A percentile compares a stretch with the other conserved stretches of the same genome.
These are phyloP conservation scores for Skeletonema costatum DNA, from an alignment of 108 stramenopile species.

Conservation along the genomic window DNA sequence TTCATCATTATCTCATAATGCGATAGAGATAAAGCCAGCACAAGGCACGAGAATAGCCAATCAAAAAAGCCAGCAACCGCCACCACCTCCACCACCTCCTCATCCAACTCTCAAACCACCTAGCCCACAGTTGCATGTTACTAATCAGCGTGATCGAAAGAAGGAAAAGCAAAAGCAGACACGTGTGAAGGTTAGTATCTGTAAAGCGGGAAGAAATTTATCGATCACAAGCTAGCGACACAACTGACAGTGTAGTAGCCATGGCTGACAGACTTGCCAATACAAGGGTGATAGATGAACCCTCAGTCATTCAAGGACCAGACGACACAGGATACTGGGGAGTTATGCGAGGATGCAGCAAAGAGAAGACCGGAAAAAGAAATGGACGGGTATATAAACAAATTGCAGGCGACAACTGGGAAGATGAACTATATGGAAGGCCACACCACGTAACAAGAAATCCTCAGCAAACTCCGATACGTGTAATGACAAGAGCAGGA, in stretches of 20 bases:
- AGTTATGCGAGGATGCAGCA: background rate
- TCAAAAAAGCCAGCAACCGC: background rate
- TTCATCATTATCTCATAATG: background rate
- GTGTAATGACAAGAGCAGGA: background rate
- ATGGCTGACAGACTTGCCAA: background rate
- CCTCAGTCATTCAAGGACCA: background rate
- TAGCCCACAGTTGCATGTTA: background rate
- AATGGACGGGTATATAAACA: background rate
- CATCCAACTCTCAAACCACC: background rate
- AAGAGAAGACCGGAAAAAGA: background rate
- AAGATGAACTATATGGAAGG: background rate
- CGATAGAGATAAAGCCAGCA: background rate
- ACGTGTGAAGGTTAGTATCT: too few relatives aligned
- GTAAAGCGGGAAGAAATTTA: too few relatives aligned
- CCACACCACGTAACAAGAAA: background rate
- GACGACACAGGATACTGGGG: background rate
- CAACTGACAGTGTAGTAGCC: background rate
- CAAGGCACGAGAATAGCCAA: background rate
- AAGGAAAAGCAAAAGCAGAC: background rate
- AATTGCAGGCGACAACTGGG: background rate
- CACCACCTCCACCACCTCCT: background rate
- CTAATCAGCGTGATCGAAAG: background rate
- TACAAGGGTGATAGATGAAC: background rate
- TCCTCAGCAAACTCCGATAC: background rate
- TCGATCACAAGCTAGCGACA: too few relatives aligned